phyloP scores from a whole-genome alignment of 108 stramenopile species.

The Pseudonitzschia multiseries region DNA sequence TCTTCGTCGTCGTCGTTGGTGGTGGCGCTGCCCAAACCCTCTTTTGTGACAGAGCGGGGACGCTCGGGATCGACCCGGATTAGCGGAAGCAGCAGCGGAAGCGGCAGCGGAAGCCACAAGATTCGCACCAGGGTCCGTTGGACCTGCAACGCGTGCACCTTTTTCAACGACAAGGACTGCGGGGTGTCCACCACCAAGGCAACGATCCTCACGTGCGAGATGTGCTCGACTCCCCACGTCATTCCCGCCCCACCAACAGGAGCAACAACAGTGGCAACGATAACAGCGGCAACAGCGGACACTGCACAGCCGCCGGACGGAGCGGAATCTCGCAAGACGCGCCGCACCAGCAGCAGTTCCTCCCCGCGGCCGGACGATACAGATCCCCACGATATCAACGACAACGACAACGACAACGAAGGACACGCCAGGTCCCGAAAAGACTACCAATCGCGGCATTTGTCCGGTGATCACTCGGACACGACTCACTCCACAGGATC shows the following conservation, averaged over 20 bases:
- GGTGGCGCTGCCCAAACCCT: too few species aligned
- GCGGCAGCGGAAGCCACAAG: neutral
- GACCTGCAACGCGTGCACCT: slow-evolving; percentile 10
- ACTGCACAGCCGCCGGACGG: neutral
- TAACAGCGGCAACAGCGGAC: neutral
- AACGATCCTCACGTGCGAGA: neutral
- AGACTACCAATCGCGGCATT: neutral
- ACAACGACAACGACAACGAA: too few species aligned
- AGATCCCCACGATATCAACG: neutral
- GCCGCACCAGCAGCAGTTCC: neutral
- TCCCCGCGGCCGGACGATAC: too few species aligned
- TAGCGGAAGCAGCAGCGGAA: neutral
- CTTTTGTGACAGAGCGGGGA: too few species aligned
- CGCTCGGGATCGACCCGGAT: too few species aligned
- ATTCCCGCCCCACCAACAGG: neutral
- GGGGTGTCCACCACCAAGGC: neutral
- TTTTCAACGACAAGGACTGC: neutral
- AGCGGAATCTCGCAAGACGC: neutral
- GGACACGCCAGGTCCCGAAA: neutral
- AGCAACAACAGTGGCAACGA: neutral
- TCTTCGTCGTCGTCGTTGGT: too few species aligned
- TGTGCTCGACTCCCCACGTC: slow-evolving; percentile 1
- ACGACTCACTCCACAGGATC: neutral
- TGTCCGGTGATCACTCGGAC: neutral
- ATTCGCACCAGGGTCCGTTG: slow-evolving; percentile 1